Percentiles rank a stretch among this genome's conserved stretches.
Conservation (phyloP, 2,329 filamentous ascomycete species). For the Diplodia intermedia region DNA sequence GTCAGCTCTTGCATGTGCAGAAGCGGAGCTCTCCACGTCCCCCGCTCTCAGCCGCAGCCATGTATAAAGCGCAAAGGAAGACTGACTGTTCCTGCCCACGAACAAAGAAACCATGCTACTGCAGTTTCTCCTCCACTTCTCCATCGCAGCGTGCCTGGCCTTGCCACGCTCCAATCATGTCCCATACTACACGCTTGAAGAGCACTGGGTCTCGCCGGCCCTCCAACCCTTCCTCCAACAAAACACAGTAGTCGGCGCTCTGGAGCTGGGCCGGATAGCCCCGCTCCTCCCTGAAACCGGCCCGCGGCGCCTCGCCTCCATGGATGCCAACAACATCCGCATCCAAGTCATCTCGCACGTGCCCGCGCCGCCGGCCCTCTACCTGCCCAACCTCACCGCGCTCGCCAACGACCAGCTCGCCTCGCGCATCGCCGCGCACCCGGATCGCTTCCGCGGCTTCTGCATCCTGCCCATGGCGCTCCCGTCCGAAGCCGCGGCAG, state of each 20-base stretch:
- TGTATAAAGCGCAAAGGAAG: not conserved
- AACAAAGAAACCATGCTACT: not conserved
- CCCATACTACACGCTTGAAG: constrained; percentile 28
- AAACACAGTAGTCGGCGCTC: not conserved
- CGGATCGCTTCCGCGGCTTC: constrained; percentile 52
- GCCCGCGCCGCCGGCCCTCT: not conserved
- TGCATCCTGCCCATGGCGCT: constrained; percentile 51
- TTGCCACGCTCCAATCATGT: not conserved
- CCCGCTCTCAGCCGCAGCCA: not conserved
- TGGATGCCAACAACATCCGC: constrained; percentile 30
- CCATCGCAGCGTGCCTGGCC: not conserved
- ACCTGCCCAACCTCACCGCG: not conserved
- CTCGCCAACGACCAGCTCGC: constrained; percentile 2
- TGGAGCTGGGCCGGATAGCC: not conserved
- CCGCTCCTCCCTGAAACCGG: constrained; percentile 1
- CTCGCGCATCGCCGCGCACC: constrained; percentile 11
- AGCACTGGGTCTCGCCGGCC: constrained; percentile 24
- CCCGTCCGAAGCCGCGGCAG: constrained; percentile 43
- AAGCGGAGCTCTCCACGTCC: not conserved
- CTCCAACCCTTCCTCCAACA: not conserved
- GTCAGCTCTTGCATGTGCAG: not conserved
- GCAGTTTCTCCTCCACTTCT: not conserved
- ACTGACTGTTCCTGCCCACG: not conserved
- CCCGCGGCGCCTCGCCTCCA: constrained; percentile 13
- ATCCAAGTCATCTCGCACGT: constrained; percentile 31